Percentiles rank a stretch among this genome's conserved stretches.
Evolutionary conservation across 2,329 filamentous ascomycete species (phyloP).

Genomic region (Claviceps spartinae): DNA sequence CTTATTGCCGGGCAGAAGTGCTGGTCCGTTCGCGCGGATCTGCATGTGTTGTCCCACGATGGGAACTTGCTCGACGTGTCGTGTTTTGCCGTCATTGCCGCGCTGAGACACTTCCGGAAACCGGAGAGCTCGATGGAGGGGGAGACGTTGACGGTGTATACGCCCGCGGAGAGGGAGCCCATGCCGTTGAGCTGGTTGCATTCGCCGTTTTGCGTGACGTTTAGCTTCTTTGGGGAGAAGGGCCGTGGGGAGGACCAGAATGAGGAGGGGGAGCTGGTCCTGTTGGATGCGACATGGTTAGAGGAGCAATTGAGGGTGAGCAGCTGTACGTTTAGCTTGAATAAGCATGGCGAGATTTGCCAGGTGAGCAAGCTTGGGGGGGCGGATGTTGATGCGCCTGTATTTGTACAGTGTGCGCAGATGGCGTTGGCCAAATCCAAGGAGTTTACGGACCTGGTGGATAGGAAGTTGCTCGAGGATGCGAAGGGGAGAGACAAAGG

Average conservation of each 20-base stretch:
- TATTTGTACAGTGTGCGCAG: constrained; percentile 62
- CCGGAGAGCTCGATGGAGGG: constrained; percentile 81
- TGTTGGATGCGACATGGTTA: constrained; percentile 58
- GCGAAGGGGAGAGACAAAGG: constrained; percentile 64
- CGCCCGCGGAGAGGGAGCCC: constrained; percentile 72
- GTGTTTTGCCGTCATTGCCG: constrained; percentile 77
- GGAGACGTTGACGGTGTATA: constrained; percentile 73
- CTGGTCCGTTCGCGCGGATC: constrained; percentile 81
- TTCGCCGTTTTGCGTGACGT: constrained; percentile 81
- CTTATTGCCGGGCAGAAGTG: constrained; percentile 82
- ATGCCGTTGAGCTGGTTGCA: constrained; percentile 85
- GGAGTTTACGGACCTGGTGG: constrained; percentile 62
- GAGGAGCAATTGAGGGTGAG: constrained; percentile 67
- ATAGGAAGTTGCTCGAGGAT: constrained; percentile 63
- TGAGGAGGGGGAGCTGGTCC: constrained; percentile 39
- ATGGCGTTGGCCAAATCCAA: constrained; percentile 67
- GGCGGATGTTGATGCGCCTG: constrained; percentile 63
- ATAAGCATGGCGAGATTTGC: constrained; percentile 80
- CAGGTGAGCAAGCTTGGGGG: constrained; percentile 87
- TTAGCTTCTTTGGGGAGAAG: constrained; percentile 66
- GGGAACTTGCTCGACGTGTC: constrained; percentile 78
- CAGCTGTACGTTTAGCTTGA: constrained; percentile 71
- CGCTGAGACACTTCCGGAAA: constrained; percentile 79
- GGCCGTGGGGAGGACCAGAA: constrained; percentile 36
- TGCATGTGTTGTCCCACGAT: constrained; percentile 84